Evolutionary conservation across 805 yeast genomes (phyloP), one percentile per base, ranked within the genome.

Genomic region (Blastobotrys terrestris): DNA sequence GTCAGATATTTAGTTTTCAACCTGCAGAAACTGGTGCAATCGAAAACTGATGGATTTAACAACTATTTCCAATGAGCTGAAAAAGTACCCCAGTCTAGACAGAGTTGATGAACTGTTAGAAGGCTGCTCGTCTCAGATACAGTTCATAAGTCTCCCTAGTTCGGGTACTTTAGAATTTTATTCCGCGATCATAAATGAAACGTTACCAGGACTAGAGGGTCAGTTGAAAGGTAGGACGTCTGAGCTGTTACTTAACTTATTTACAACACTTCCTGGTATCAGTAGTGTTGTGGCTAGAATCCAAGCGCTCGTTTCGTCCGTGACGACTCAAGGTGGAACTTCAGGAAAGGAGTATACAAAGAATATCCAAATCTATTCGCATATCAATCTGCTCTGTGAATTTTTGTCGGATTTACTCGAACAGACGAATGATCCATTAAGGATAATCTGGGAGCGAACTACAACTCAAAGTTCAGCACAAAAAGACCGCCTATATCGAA

Each of bases 131-230:
- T n/a, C n/a, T n/a, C 21, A 39, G 11, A 6, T 18, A 16, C 31
- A 21, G n/a, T 2, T 46, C n/a, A 31, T 44, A 15, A 8, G 5
- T 19, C 13, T n/a, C 3, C 46, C 53, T 5, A 41, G 41, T 13
- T 14, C 50, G 2, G 15, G 39, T 3, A 8, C 49, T 3, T n/a
- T 54, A 44, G 51, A 31, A 4, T 14, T 51, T 3, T 54, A 43
- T 26, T 21, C 50, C 14, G 41, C 42, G 2, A 39, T 51, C 39
- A 47, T 54, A 11, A 51, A 31, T 18, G 31, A 46, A 5, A 54
- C 54, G 22, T 35, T 50, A 7, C 54, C 52, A 3, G 31, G 39
- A n/a, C 31, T 51, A 7, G 42, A 39, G 3, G 16, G 19, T 14
- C 35, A 31, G 3, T 21, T 52, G 39, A 18, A 39, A 26, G 35